Base-by-base conservation (phyloP, 2,329 filamentous ascomycete genomes). In the Aspergillus bombycis region DNA sequence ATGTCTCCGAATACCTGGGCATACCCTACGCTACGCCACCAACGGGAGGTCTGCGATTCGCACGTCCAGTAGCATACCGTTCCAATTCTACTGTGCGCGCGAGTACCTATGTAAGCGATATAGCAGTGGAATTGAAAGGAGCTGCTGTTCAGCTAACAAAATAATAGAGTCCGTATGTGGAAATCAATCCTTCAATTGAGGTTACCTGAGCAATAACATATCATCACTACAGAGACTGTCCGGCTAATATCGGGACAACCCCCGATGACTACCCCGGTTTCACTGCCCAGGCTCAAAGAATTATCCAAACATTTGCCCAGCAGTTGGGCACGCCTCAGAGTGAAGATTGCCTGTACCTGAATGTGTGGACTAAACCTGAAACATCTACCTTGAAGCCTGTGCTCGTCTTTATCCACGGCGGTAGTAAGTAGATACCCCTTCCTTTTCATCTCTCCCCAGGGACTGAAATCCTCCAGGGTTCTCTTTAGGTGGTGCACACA, bases 331-430 rank as follows among this genome's bases (percentile, higher is more conserved):
- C 71, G 16, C 71, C 72, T 1, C 77, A 78, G 57, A 71, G 68
- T 53, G 71, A 77, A 62, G 77, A 78, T 58, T 79, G 77, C 64
- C 65, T 79, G 60, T 74, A 72, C 11, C 58, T 79, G 30, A 78
- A 79, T 55, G 67, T 78, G 16, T 78, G 76, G 76, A 63, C 68
- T 1, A 67, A 65, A 8, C 53, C 45, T 0, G 70, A 68, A 16
- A 54, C 67, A 16, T 59, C 69, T 14, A 30, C 30, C 16, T 63
- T 69, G 19, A 75, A 78, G 41, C 74, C 79, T 2, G 77, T 82
- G 7, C 68, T 82, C 34, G 71, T 82, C 2, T 78, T 76, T 58
- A 72, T 82, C 58, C 76, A 81, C 62, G 80, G 80, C 43, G 79
- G 79, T 48, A 71, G 78, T 75, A 61, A 62, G 75, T 71, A 23